These are phyloP conservation scores for Zymoseptoria tritici DNA, from an alignment of 2,329 filamentous ascomycete genomes.

Conservation along the genomic window DNA sequence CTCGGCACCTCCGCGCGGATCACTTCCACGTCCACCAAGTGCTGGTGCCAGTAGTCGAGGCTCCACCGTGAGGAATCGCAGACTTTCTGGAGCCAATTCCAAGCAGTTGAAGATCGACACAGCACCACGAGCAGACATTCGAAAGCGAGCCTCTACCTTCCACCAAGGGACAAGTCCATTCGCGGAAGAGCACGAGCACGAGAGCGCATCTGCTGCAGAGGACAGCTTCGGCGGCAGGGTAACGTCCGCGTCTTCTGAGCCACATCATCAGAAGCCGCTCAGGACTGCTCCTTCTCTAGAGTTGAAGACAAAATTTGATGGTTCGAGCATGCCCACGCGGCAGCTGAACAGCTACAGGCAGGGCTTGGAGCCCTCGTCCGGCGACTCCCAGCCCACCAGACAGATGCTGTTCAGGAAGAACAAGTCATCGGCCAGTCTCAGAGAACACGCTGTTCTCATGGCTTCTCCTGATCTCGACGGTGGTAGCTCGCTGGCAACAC, in stretches of 20 bases:
- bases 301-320: constrained; percentile 13
- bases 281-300: constrained; percentile 27
- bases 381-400: constrained; percentile 17
- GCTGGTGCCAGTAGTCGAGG: constrained; percentile 10
- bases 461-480: constrained; percentile 51
- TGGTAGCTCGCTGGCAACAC: constrained; percentile 64
- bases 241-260: constrained; percentile 19
- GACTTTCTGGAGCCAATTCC: constrained; percentile 70
- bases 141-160: constrained; percentile 28
- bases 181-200: constrained; percentile 11
- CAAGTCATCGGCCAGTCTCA: constrained; percentile 55
- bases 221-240: constrained; percentile 16
- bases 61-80: constrained; percentile 51
- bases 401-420: constrained; percentile 39
- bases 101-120: constrained; percentile 91
- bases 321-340: constrained; percentile 10
- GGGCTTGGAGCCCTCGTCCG: constrained; percentile 20
- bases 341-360: constrained; percentile 14
- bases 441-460: constrained; percentile 61
- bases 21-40: constrained; percentile 16
- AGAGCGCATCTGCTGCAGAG: constrained; percentile 8
- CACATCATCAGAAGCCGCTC: constrained; percentile 22
- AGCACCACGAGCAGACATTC: constrained; percentile 28
- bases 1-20: constrained; percentile 20
- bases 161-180: constrained; percentile 22